Percentiles rank a stretch among this genome's conserved stretches.
phyloP scores from a whole-genome alignment of 495 filamentous ascomycete species.

The Trichoderma reesei region DNA sequence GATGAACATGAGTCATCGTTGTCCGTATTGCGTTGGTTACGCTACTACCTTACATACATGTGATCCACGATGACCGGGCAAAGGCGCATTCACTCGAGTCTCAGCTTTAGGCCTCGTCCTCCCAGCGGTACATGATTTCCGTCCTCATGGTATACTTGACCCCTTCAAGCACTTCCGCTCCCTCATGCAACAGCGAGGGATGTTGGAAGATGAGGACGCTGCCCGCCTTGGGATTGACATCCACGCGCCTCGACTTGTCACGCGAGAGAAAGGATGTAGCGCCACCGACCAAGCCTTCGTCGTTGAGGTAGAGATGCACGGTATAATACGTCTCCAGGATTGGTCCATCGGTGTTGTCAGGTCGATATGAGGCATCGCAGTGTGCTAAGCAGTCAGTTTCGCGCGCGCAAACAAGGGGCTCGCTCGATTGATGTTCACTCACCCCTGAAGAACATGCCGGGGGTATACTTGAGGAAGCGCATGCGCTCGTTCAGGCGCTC shows the following conservation, averaged over 20 bases:
- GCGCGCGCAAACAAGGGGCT: neutral
- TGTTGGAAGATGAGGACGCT: conserved; percentile 75
- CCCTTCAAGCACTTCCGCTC: conserved; percentile 63
- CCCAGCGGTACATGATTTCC: conserved; percentile 61
- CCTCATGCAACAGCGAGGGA: conserved; percentile 53
- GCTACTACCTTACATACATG: neutral
- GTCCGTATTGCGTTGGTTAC: too few species aligned
- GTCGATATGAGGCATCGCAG: conserved; percentile 59
- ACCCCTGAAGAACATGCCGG: conserved; percentile 68
- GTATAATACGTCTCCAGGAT: conserved; percentile 58
- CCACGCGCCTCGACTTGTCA: conserved; percentile 38
- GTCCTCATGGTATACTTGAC: conserved; percentile 69
- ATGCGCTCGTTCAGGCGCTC: conserved; percentile 65
- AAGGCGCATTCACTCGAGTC: neutral
- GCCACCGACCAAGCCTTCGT: conserved; percentile 45
- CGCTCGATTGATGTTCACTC: conserved; percentile 11
- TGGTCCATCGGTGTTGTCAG: conserved; percentile 36
- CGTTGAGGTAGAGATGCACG: conserved; percentile 75
- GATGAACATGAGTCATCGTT: neutral
- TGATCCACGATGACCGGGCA: neutral
- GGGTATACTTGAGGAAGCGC: conserved; percentile 68
- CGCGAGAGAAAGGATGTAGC: conserved; percentile 53
- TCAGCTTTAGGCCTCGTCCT: neutral
- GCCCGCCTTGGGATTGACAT: conserved; percentile 62
- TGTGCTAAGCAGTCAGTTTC: conserved; percentile 42